Conservation (phyloP, 2,329 filamentous ascomycete species). For the Aspergillus melleus region DNA sequence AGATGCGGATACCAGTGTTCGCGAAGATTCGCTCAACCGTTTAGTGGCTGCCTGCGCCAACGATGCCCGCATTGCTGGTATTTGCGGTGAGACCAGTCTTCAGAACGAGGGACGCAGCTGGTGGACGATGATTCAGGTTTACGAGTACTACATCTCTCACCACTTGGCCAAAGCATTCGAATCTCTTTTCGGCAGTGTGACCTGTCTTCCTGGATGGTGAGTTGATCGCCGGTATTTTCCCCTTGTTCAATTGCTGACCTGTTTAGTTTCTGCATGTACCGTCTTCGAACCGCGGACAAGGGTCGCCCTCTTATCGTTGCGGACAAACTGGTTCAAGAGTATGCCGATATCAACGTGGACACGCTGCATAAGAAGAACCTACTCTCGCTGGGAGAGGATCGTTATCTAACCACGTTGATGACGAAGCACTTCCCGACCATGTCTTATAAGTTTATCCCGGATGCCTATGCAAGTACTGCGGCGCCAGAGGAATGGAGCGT, state of each 20-base stretch:
- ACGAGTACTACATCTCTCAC: conserved; percentile 99
- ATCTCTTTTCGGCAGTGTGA: conserved; percentile 95
- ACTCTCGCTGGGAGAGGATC: conserved; percentile 90
- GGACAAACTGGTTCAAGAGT: conserved; percentile 82
- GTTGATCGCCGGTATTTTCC: conserved; percentile 37
- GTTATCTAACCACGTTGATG: conserved; percentile 96
- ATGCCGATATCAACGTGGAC: conserved; percentile 84
- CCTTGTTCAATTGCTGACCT: conserved; percentile 31
- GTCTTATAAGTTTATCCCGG: conserved; percentile 93
- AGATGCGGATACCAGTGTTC: conserved; percentile 93
- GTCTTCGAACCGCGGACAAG: conserved; percentile 87
- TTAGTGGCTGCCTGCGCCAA: conserved; percentile 91
- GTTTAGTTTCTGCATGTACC: conserved; percentile 96
- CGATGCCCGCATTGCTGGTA: conserved; percentile 93
- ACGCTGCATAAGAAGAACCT: conserved; percentile 95
- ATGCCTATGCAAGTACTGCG: conserved; percentile 90
- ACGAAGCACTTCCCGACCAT: conserved; percentile 95
- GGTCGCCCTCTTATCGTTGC: conserved; percentile 93
- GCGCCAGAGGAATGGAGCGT: conserved; percentile 94
- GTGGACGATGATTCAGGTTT: conserved; percentile 99
- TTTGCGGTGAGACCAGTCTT: conserved; percentile 93
- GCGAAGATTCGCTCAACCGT: conserved; percentile 87
- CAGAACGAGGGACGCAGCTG: conserved; percentile 93
- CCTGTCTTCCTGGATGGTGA: conserved; percentile 98
- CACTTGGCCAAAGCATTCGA: conserved; percentile 96